phyloP scores from a whole-genome alignment of 2,329 filamentous ascomycete genomes.

The Ophiostoma quercus region DNA sequence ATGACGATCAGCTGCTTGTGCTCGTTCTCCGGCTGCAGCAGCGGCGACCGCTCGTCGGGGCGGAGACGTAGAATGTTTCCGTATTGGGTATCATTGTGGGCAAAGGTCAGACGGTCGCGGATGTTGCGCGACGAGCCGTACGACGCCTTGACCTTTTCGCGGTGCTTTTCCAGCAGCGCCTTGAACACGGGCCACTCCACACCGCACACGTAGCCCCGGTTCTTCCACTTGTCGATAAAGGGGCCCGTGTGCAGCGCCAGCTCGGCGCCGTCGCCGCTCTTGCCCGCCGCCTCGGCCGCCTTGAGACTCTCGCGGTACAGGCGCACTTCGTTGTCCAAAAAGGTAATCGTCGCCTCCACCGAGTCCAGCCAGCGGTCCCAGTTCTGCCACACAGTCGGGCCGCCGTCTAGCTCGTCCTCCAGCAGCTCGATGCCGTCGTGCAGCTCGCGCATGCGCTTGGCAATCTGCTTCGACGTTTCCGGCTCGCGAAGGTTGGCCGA shows the following conservation, averaged over 20 bases:
- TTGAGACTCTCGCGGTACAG: slow-evolving; percentile 27
- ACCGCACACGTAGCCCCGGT: slow-evolving; percentile 72
- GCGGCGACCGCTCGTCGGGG: slow-evolving; percentile 70
- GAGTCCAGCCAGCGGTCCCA: slow-evolving; percentile 87
- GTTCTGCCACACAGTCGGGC: slow-evolving; percentile 81
- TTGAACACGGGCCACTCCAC: slow-evolving; percentile 77
- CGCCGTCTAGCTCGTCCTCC: slow-evolving; percentile 67
- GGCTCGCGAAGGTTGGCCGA: slow-evolving; percentile 69
- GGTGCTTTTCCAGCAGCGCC: slow-evolving; percentile 68
- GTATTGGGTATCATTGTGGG: slow-evolving; percentile 98
- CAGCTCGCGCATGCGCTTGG: slow-evolving; percentile 93
- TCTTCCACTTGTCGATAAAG: slow-evolving; percentile 53
- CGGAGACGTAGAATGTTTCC: slow-evolving; percentile 83
- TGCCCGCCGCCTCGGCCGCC: slow-evolving; percentile 3
- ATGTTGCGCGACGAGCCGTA: slow-evolving; percentile 57
- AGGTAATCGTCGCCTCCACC: slow-evolving; percentile 54
- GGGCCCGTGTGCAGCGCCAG: slow-evolving; percentile 14
- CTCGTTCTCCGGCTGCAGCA: slow-evolving; percentile 82
- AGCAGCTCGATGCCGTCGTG: slow-evolving; percentile 90
- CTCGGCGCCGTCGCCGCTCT: background rate
- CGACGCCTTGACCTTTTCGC: slow-evolving; percentile 63
- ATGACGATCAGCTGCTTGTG: slow-evolving; percentile 97
- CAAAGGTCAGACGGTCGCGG: slow-evolving; percentile 76
- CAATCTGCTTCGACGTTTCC: slow-evolving; percentile 85
- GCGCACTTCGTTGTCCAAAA: slow-evolving; percentile 55